Base-by-base conservation (phyloP, 345 rosid species). In the Salix suchowensis region DNA sequence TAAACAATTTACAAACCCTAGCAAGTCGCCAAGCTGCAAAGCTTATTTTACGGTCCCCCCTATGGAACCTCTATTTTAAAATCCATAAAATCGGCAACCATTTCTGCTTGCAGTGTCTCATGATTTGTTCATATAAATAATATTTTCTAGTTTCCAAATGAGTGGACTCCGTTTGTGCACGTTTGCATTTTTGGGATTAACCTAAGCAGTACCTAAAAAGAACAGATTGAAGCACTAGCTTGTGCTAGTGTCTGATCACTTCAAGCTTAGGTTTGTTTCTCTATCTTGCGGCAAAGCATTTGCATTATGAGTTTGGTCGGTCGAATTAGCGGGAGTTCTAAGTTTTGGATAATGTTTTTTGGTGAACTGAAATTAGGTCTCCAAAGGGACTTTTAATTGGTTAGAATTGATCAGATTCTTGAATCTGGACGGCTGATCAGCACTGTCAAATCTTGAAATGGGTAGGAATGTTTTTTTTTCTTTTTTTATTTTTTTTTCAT, bases 161-260 rank as follows among this genome's bases (percentile, higher is more conserved):
- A 68, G 78, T 52, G 78, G 78, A 37, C 72, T 37, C 68, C 16
- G 26, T 67, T 67, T 30, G 28, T 67, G 42, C 78, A 76, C 78
- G 67, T 68, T 7, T 68, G 55, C 78, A 67, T 68, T 67, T 48
- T 68, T 58, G 68, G 19, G 67, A 76, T 68, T 58, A 76, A 54
- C 28, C 37, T 76, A 23, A 24, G 15, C 46, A 75, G 36, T 15
- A 52, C 36, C 21, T 32, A 39, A 19, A 32, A 13, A 48, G 19
- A 52, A 48, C 14, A 23, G 1, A 26, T 34, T 2, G 16, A 32
- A 21, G 23, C 44, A 30, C 34, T 26, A 39, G 24, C 36, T 36
- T 36, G 67, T 76, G 72, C 28, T n/a, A 3, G 28, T 0, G 28
- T 58, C 62, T 28, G 66, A 54, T 68, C 54, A 58, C 54, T 37